Evolutionary conservation across 2,329 filamentous ascomycete species (phyloP), one percentile per base, ranked within the genome.

Genomic region (Capronia coronata): DNA sequence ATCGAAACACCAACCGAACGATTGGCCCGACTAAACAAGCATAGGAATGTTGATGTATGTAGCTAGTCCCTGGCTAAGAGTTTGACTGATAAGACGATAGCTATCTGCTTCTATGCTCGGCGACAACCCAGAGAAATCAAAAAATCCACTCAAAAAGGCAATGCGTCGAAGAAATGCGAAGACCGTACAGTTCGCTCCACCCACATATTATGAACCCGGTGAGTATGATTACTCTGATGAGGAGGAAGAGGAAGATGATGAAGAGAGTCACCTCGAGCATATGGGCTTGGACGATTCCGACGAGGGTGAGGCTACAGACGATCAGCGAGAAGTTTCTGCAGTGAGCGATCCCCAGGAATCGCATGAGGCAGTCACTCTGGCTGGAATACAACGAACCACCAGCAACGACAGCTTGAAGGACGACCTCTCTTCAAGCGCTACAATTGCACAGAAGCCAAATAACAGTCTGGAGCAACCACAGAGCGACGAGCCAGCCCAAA

Each of bases 1-100:
- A 98, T 98, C 58, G 93, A 98, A 67, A 98, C 93, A 7, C 93
- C 93, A 2, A 96, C 91, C 13, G 93, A 98, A 73, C 80, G 93
- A 64, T 71, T 98, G 55, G 93, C 93, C 39, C 82, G 93, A 57
- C 71, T 97, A 57, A 98, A 98, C 69, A 98, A 98, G 70, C 93
- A 98, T 70, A 82, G 93, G 64, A 98, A 98, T 64, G 90, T 97
- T 61, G 93, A 98, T 72, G 89, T 94, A 79, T 57, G 87, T 65
- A 41, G 43, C 30, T 43, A 34, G 51, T 14, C 37, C 34, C 47
- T 22, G 46, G n/a, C 30, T 44, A 18, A n/a, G 3, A 14, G 43
- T 23, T 29, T 25, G 30, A 55, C 49, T 65, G 42, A 65, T 39
- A n/a, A 57, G 11, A 37, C 13, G 22, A 18, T 58, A 83, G 79